Conservation (phyloP, 345 rosid genomes). For the Physaria fendleri region DNA sequence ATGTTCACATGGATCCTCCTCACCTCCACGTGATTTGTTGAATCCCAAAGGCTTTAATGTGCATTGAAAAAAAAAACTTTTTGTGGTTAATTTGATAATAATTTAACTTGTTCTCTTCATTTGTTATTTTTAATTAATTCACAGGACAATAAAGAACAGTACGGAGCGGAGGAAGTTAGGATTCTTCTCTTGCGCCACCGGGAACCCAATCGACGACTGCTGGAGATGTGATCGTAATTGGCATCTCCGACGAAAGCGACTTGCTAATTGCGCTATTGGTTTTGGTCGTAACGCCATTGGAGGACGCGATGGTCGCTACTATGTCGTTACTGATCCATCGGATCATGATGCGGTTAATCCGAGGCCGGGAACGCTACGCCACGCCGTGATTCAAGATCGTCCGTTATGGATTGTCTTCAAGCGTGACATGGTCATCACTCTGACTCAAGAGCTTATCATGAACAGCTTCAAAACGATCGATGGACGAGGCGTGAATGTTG, state of each 20-base stretch:
- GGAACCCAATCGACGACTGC: slow-evolving; percentile 79
- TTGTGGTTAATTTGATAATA: not conserved
- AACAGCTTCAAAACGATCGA: slow-evolving; percentile 83
- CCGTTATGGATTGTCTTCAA: slow-evolving; percentile 81
- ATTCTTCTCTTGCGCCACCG: slow-evolving; percentile 54
- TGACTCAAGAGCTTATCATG: slow-evolving; percentile 72
- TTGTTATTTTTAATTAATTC: not conserved
- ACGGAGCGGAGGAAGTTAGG: slow-evolving; percentile 67
- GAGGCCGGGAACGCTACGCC: slow-evolving; percentile 67
- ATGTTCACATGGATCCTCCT: slow-evolving; percentile 20
- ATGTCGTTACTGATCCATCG: slow-evolving; percentile 50
- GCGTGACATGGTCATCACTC: slow-evolving; percentile 62
- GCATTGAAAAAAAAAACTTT: not conserved
- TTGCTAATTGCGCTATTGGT: slow-evolving; percentile 66
- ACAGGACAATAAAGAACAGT: slow-evolving; percentile 60
- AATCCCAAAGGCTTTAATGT: not conserved
- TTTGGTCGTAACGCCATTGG: slow-evolving; percentile 76
- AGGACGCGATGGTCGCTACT: slow-evolving; percentile 69
- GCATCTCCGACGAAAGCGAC: slow-evolving; percentile 47
- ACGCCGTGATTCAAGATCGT: slow-evolving; percentile 67
- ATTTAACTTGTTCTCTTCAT: not conserved
- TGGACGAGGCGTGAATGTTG: slow-evolving; percentile 57
- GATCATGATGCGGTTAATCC: slow-evolving; percentile 59
- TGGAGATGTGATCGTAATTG: slow-evolving; percentile 69
- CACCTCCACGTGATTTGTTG: slow-evolving; percentile 20